Evolutionary conservation across 140 eudicot genomes (phyloP), one percentile per base, ranked within the genome.

Genomic region (Eryngium alpinum): DNA sequence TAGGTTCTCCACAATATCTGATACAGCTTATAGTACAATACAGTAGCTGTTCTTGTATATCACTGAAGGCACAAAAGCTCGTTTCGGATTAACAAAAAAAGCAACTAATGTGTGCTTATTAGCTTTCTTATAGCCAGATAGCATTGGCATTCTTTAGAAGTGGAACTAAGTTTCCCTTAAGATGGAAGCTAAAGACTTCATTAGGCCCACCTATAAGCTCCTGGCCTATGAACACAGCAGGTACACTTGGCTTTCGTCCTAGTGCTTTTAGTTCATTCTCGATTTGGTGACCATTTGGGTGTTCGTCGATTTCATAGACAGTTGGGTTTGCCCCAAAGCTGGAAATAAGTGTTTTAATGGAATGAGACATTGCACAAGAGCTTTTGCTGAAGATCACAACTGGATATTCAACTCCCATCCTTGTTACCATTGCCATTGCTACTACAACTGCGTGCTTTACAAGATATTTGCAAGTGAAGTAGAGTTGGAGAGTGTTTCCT

Each of bases 241-340:
- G 97, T 19, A 88, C 81, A 71, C 91, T 85, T 65, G 88, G 80
- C 78, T 86, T 80, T 70, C 84, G 72, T 33, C 92, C 92, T 33
- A 84, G 81, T n/a, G 71, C 83, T 51, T 71, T 86, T 13, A 92
- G 88, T n/a, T 85, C 96, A 81, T 81, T 86, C 82, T 92, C 97
- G 49, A 92, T 63, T 75, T 84, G 87, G 22, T 84, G 82, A 19
- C 95, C 91, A 83, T 85, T 85, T 70, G 91, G 87, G 51, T 84
- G 87, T 79, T 91, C 81, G 62, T 89, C 93, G 19, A 92, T 82
- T 87, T 92, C 91, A 79, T 86, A 86, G 72, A 92, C 89, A 16
- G 85, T 85, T 0, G 93, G 93, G 82, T 92, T 90, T 70, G 90
- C 97, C 73, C 95, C 95, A 85, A 87, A 90, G 82, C 90, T 85